Conservation (phyloP, 768 basidiomycete genomes). For the Lactifluus rugatus region DNA sequence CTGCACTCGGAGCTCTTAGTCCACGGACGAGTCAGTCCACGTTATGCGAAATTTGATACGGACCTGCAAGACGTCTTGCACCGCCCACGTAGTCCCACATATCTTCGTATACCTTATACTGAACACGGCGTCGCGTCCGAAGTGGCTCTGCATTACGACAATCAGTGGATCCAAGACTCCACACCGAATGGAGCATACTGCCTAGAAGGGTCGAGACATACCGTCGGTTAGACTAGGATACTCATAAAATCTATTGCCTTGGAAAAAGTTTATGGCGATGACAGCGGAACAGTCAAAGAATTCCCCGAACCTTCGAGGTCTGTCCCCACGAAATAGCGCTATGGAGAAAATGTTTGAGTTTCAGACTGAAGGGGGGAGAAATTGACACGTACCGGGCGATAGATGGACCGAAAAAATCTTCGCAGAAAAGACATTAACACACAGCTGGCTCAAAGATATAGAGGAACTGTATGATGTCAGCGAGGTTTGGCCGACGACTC, state of each 20-base stretch:
- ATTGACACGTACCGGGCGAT: constrained; percentile 3
- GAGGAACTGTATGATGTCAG: no score
- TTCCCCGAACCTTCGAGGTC: constrained; percentile 15
- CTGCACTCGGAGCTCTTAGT: constrained; percentile 1
- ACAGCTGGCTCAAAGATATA: no score
- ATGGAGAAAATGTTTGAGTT: background rate
- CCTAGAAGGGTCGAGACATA: background rate
- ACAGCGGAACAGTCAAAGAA: background rate
- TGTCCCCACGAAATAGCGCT: constrained; percentile 13
- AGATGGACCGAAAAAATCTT: background rate
- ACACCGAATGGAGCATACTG: background rate
- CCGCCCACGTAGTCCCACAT: constrained; percentile 18
- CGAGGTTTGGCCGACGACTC: no score
- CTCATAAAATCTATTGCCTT: constrained; percentile 18
- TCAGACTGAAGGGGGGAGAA: background rate
- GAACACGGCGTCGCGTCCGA: constrained; percentile 12
- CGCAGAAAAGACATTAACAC: constrained; percentile 4
- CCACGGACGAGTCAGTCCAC: background rate
- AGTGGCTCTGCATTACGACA: background rate
- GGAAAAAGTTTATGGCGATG: background rate
- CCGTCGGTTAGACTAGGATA: constrained; percentile 14
- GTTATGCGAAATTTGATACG: background rate
- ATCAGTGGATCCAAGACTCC: background rate
- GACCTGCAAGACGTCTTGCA: constrained; percentile 17
- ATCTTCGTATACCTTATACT: constrained; percentile 13